Base-by-base conservation (phyloP, 768 basidiomycete species). In the Tricholoma sp. region DNA sequence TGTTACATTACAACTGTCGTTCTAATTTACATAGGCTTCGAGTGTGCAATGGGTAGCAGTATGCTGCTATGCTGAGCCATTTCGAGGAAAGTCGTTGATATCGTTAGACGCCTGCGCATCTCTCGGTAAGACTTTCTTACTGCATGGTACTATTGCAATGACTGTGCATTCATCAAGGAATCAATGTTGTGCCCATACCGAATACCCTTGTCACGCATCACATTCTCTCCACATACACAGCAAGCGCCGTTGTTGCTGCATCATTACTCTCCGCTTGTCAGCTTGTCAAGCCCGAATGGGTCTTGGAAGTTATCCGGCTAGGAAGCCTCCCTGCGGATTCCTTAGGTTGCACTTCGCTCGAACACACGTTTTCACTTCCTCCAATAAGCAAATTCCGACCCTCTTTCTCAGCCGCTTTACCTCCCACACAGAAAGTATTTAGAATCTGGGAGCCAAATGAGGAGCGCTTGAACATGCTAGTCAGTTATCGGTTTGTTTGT, bases 381-480 rank as follows among this genome's bases (percentile, higher is more conserved):
- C 60, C 63, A 1, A 70, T 79, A 44, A 73, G 72, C 60, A 85
- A 84, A 66, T 86, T 75, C 66, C 79, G 80, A 20, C 89, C 89
- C 0, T 55, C 65, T 0, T 88, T 86, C 58, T 76, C 81, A 12
- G 70, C 81, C 0, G 67, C 76, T 2, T 71, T 90, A 1, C 66
- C 77, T 0, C 57, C 78, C 0, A 57, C 73, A 2, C 72, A 85
- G 37, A 84, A 84, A 65, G 72, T 69, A 0, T 72, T 79, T 64
- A 78, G 74, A 28, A 70, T 80, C 2, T 90, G 89, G 89, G 81
- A 85, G 56, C 84, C 84, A 0, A 85, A 84, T 53, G 84, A 87
- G 63, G 82, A 76, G 54, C 76, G 89, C 8, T 61, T 81, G 8
- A 74, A 76, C 48, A 72, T 91, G 63, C 74, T 91, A 32, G 66